phyloP scores from a whole-genome alignment of 1,139 yeast species.

The Saccharomyces hybrid region DNA sequence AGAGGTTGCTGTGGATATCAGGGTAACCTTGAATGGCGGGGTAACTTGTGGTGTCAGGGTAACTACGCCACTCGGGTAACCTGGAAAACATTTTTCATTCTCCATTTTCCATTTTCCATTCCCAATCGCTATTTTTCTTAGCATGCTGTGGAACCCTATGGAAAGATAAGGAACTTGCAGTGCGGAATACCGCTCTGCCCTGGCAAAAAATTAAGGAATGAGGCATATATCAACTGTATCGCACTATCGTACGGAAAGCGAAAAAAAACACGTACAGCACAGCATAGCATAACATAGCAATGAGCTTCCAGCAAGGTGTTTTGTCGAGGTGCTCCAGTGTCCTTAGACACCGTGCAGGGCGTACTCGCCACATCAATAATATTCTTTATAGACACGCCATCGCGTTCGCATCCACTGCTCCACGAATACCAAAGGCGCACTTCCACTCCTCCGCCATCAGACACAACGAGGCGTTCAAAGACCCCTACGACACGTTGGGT shows the following conservation, averaged over 20 bases:
- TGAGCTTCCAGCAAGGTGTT: background rate
- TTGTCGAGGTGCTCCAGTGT: background rate
- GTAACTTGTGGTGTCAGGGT: background rate
- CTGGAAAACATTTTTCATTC: background rate
- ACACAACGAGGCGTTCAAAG: slow-evolving; percentile 35
- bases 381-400: background rate
- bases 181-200: background rate
- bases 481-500: slow-evolving; percentile 82
- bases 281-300: background rate
- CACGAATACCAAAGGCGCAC: background rate
- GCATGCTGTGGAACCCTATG: background rate
- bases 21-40: background rate
- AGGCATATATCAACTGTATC: background rate
- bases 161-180: background rate
- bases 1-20: background rate
- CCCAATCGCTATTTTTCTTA: background rate
- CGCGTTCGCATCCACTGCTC: background rate
- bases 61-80: background rate
- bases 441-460: slow-evolving; percentile 1
- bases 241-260: background rate
- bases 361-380: background rate
- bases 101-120: background rate
- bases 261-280: background rate
- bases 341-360: background rate
- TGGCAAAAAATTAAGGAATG: background rate